These are phyloP conservation scores for Trametes cinnabarina DNA, from an alignment of 768 basidiomycete genomes.

Conservation along the genomic window DNA sequence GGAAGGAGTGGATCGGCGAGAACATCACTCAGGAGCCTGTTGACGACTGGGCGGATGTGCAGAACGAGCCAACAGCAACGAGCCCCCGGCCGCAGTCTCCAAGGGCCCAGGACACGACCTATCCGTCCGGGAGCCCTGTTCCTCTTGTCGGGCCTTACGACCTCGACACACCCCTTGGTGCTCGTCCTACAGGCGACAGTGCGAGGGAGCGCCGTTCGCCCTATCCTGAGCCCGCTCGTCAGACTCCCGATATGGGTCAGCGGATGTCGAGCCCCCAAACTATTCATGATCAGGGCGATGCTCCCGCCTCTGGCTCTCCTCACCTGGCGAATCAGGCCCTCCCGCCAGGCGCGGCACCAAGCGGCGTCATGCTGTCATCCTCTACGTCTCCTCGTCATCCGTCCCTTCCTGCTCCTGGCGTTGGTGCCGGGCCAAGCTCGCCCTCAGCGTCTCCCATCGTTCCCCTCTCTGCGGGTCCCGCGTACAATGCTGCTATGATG, in stretches of 20 bases:
- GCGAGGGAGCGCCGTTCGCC: slow-evolving; percentile 3
- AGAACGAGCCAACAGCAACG: slow-evolving; percentile 4
- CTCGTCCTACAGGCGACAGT: slow-evolving; percentile 10
- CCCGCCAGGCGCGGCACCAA: slow-evolving; percentile 13
- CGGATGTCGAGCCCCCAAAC: slow-evolving; percentile 18
- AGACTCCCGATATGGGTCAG: slow-evolving; percentile 27
- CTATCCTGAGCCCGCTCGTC: slow-evolving; percentile 6
- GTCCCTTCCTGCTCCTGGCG: slow-evolving; percentile 39
- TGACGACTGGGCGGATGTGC: slow-evolving; percentile 9
- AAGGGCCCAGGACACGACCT: slow-evolving; percentile 14
- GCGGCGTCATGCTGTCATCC: slow-evolving; percentile 28
- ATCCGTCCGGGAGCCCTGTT: slow-evolving; percentile 12
- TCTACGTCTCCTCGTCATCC: slow-evolving; percentile 48
- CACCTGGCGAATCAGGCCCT: slow-evolving; percentile 6
- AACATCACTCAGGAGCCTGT: slow-evolving; percentile 25
- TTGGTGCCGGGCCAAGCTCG: slow-evolving; percentile 30
- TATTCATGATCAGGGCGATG: slow-evolving; percentile 7
- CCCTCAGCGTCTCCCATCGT: slow-evolving; percentile 47
- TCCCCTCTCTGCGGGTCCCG: slow-evolving; percentile 44
- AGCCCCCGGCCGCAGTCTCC: slow-evolving; percentile 19
- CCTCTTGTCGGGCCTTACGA: slow-evolving; percentile 11
- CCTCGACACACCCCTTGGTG: slow-evolving; percentile 5
- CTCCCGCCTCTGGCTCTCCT: background rate
- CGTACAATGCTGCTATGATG: slow-evolving; percentile 31
- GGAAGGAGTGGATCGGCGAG: slow-evolving; percentile 23